These are phyloP conservation scores for Pleurostoma richardsiae DNA, from an alignment of 2,329 filamentous ascomycete species.

Conservation along the genomic window DNA sequence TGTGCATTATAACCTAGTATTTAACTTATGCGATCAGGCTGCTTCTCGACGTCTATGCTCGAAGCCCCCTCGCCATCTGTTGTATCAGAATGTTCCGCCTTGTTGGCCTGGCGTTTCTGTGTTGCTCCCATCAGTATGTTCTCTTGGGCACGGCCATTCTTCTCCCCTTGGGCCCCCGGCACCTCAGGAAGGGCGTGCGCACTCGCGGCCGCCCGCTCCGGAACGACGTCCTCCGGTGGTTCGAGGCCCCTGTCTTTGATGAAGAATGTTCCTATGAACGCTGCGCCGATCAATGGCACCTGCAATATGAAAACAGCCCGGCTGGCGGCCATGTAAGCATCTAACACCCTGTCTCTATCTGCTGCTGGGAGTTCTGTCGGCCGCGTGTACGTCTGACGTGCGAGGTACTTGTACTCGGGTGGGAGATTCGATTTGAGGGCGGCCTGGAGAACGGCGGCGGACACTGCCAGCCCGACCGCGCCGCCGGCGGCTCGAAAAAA, in stretches of 20 bases:
- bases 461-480: slow-evolving; percentile 51
- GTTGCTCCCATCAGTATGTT: no score
- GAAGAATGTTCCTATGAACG: slow-evolving; percentile 5
- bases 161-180: no score
- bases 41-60: no score
- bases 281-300: slow-evolving; percentile 4
- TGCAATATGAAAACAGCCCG: slow-evolving; percentile 8
- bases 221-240: slow-evolving; percentile 4
- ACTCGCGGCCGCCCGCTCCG: background rate
- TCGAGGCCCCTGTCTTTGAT: slow-evolving; percentile 8
- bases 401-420: slow-evolving; percentile 16
- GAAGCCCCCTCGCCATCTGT: no score
- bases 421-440: slow-evolving; percentile 24
- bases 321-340: slow-evolving; percentile 6
- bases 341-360: slow-evolving; percentile 1
- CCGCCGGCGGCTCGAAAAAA: slow-evolving; percentile 58
- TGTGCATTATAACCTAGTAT: no score
- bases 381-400: slow-evolving; percentile 21
- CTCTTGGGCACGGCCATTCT: no score
- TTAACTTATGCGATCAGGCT: no score
- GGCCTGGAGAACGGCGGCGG: slow-evolving; percentile 36
- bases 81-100: no score
- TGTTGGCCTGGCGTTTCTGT: no score
- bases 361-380: background rate
- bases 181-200: no score